These are phyloP conservation scores for Fraxinus greggii DNA, from an alignment of 305 asterid species.

Conservation along the genomic window DNA sequence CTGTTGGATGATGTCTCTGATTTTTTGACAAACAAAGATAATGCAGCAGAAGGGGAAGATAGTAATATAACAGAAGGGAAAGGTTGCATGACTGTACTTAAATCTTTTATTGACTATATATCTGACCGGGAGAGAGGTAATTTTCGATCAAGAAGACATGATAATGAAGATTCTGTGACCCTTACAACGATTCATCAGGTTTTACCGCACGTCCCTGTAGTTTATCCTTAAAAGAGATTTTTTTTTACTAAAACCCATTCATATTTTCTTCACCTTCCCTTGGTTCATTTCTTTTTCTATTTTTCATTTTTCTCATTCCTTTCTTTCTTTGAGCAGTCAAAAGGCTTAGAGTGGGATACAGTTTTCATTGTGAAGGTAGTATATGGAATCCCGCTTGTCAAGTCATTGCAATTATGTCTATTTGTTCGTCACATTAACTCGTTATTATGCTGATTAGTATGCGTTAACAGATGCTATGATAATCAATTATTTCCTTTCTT, in stretches of 20 bases:
- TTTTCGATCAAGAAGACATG: conserved; percentile 75
- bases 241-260: conserved; percentile 18
- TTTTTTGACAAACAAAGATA: conserved; percentile 57
- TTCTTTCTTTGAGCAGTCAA: conserved; percentile 59
- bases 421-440: neutral
- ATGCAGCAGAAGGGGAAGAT: conserved; percentile 36
- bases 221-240: conserved; percentile 4
- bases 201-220: conserved; percentile 22
- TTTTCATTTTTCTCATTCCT: conserved; percentile 5
- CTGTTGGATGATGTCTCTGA: conserved; percentile 83
- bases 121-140: conserved; percentile 83
- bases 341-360: conserved; percentile 98
- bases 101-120: conserved; percentile 74
- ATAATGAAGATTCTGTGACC: conserved; percentile 82
- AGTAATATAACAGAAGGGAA: conserved; percentile 39
- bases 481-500: conserved; percentile 5
- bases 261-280: conserved; percentile 14
- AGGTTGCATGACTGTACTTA: conserved; percentile 61
- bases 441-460: conserved; percentile 3
- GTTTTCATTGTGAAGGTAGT: conserved; percentile 96
- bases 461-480: neutral
- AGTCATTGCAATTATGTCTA: conserved; percentile 7
- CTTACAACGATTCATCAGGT: conserved; percentile 99
- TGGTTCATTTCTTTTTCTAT: neutral
- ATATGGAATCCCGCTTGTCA: conserved; percentile 22